Percentiles rank a stretch among this genome's conserved stretches.
phyloP scores from a whole-genome alignment of 202 grass and related monocot species.

The Hordeum pubiflorum region DNA sequence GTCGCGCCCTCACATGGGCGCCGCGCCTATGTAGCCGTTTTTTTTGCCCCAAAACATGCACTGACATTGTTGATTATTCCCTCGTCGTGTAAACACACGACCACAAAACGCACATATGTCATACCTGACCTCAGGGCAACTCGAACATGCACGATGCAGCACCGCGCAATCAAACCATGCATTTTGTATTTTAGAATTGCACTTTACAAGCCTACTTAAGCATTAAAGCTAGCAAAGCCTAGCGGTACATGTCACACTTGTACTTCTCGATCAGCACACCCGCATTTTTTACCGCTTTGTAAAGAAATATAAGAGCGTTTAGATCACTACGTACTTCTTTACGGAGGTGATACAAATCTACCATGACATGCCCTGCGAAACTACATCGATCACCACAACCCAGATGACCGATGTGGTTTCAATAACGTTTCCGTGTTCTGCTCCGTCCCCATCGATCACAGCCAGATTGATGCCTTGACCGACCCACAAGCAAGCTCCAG shows the following conservation, averaged over 20 bases:
- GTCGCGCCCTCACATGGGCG: background rate
- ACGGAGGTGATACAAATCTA: background rate
- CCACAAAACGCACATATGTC: background rate
- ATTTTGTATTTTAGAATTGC: too few relatives aligned
- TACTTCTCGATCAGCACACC: too few relatives aligned
- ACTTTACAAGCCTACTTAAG: too few relatives aligned
- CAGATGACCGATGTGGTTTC: background rate
- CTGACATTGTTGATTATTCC: background rate
- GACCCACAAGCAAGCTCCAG: background rate
- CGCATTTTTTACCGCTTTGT: background rate
- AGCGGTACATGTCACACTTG: too few relatives aligned
- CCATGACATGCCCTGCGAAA: slow-evolving; percentile 7
- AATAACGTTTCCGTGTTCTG: too few relatives aligned
- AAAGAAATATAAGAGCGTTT: too few relatives aligned
- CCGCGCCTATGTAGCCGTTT: background rate
- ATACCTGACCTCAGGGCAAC: background rate
- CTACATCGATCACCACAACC: background rate
- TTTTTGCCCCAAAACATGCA: background rate
- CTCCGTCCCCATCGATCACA: background rate
- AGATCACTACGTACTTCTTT: too few relatives aligned
- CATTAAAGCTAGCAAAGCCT: too few relatives aligned
- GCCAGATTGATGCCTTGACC: slow-evolving; percentile 5
- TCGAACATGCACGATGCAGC: background rate
- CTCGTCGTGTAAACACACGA: background rate
- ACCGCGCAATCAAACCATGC: too few relatives aligned